Percentiles rank a stretch among this genome's conserved stretches.
phyloP scores from a whole-genome alignment of 345 rosid genomes.

The rapeseed (Brassica napus) region Da-Ae NC_063438.1:20815501-20816000 shows the following conservation, averaged over 20 bases:
- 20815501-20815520: conserved; percentile 22
- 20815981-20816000: neutral
- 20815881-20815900: conserved; percentile 61
- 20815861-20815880: conserved; percentile 64
- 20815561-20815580: conserved; percentile 87
- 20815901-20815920: conserved; percentile 61
- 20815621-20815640: conserved; percentile 87
- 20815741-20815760: neutral
- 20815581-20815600: conserved; percentile 95
- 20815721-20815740: neutral
- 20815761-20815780: neutral
- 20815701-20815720: neutral
- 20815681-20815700: conserved; percentile 31
- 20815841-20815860: conserved; percentile 69
- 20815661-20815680: conserved; percentile 97
- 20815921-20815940: conserved; percentile 55
- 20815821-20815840: neutral
- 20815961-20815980: neutral
- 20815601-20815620: conserved; percentile 88
- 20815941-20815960: conserved; percentile 21
- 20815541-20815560: conserved; percentile 82
- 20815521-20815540: conserved; percentile 93
- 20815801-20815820: conserved; percentile 8
- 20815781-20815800: neutral
- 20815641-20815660: conserved; percentile 88